Base-by-base conservation (phyloP, 768 basidiomycete genomes). In the Cytidiella melzeri region DNA sequence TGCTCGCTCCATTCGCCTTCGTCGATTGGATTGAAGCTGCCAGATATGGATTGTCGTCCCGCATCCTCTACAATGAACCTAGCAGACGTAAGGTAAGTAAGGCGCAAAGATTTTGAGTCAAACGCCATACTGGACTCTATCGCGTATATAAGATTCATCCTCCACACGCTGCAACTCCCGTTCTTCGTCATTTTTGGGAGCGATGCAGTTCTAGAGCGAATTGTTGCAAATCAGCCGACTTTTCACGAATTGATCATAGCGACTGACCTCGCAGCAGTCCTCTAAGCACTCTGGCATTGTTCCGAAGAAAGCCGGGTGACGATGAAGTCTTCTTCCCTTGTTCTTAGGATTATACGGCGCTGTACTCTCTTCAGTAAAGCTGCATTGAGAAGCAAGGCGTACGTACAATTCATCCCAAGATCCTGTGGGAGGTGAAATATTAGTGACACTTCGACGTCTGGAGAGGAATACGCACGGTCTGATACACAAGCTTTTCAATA, bases 11-110 rank as follows among this genome's bases (percentile, higher is more conserved):
- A 84, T 68, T 82, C 80, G 10, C 79, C 80, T 11, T 73, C 76
- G 52, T 84, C 80, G 57, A 83, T 82, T 0, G 81, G 81, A 46
- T 80, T 76, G 69, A 83, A 83, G 57, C 76, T 78, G 1, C 81
- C 81, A 1, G 80, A 74, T 36, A 83, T 74, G 34, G 65, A 74
- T 59, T 83, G 81, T 9, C 80, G 76, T 0, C 80, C 79, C 2
- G 80, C 80, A 52, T 83, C 73, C 45, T 81, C 77, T 54, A 77
- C 62, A 18, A 82, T 75, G 60, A 81, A 83, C 30, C 79, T 80
- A 50, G 10, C 13, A 15, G 19, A 36, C 9, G 13, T 34, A 12
- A 2, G 5, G 15, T 5, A 15, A 21, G 38, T 25, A 5, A 48
- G 45, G 45, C 21, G 11, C 9, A 20, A 11, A 23, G 0, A 5